Evolutionary conservation across 2,329 filamentous ascomycete genomes (phyloP).

Genomic region (Pseudopithomyces chartarum): DNA sequence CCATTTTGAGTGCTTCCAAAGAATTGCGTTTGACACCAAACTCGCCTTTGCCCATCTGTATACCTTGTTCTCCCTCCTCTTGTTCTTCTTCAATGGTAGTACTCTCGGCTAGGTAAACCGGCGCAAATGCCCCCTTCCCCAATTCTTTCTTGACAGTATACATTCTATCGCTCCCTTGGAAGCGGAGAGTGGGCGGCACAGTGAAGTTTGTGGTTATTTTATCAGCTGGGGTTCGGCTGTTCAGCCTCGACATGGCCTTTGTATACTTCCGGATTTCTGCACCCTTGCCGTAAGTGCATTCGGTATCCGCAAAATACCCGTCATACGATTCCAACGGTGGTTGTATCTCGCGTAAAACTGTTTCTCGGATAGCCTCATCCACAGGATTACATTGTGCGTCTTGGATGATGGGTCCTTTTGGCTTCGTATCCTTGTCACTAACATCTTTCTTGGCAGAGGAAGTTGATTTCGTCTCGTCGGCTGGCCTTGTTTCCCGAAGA

Average conservation of each 20-base stretch:
- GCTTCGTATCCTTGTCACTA: constrained; percentile 45
- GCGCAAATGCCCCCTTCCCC: constrained; percentile 91
- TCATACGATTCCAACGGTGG: constrained; percentile 75
- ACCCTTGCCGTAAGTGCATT: constrained; percentile 67
- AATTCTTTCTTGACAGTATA: constrained; percentile 86
- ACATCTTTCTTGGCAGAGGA: constrained; percentile 38
- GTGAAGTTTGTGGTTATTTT: constrained; percentile 66
- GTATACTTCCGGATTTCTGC: constrained; percentile 81
- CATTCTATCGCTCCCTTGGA: constrained; percentile 66
- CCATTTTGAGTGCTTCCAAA: constrained; percentile 92
- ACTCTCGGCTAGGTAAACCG: constrained; percentile 87
- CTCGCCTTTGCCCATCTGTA: constrained; percentile 65
- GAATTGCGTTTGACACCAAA: constrained; percentile 62
- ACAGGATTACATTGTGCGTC: constrained; percentile 89
- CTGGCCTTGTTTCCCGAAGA: constrained; percentile 50
- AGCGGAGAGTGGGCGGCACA: constrained; percentile 68
- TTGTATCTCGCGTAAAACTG: constrained; percentile 75
- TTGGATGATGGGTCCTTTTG: constrained; percentile 75
- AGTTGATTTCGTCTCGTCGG: constrained; percentile 26
- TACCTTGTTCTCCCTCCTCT: constrained; percentile 47
- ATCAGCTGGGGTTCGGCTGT: constrained; percentile 57
- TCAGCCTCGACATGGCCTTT: constrained; percentile 66
- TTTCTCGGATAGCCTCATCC: constrained; percentile 72
- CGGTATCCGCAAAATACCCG: constrained; percentile 77
- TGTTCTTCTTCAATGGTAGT: constrained; percentile 61